These are phyloP conservation scores for Zygosaccharomyces sapae DNA, from an alignment of 1,139 yeast species.

Conservation along the genomic window DNA sequence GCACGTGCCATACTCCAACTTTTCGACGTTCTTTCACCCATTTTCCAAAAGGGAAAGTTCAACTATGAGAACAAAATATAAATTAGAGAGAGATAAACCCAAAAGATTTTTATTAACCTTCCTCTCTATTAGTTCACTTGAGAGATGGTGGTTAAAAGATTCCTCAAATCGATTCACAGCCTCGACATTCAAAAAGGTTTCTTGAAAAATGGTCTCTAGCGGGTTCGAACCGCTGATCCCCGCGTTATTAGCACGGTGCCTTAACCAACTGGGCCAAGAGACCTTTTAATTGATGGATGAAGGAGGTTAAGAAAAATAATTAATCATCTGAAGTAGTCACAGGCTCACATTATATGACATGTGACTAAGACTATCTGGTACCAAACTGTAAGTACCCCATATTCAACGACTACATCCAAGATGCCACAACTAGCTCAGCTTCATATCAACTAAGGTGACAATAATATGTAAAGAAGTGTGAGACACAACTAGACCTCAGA, in stretches of 20 bases:
- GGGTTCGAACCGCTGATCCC: constrained; percentile 38
- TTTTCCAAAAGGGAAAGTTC: too few relatives aligned
- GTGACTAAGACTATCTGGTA: background rate
- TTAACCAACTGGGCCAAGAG: constrained; percentile 37
- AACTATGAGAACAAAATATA: too few relatives aligned
- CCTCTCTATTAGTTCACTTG: background rate
- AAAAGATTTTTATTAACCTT: too few relatives aligned
- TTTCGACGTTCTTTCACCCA: too few relatives aligned
- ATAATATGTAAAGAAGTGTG: background rate
- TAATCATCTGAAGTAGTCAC: background rate
- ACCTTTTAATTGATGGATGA: constrained; percentile 10
- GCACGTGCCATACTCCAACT: too few relatives aligned
- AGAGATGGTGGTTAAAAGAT: background rate
- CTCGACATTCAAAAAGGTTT: too few relatives aligned
- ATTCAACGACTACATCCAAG: too few relatives aligned
- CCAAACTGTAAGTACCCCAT: too few relatives aligned
- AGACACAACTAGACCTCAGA: background rate
- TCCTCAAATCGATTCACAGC: background rate
- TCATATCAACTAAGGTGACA: background rate
- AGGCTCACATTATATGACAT: background rate
- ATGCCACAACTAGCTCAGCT: too few relatives aligned
- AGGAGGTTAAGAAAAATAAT: background rate
- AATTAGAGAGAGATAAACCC: too few relatives aligned
- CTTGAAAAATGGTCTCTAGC: constrained; percentile 30
- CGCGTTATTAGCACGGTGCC: constrained; percentile 37